phyloP scores from a whole-genome alignment of 306 rosid species.

The Geum urbanum region DNA sequence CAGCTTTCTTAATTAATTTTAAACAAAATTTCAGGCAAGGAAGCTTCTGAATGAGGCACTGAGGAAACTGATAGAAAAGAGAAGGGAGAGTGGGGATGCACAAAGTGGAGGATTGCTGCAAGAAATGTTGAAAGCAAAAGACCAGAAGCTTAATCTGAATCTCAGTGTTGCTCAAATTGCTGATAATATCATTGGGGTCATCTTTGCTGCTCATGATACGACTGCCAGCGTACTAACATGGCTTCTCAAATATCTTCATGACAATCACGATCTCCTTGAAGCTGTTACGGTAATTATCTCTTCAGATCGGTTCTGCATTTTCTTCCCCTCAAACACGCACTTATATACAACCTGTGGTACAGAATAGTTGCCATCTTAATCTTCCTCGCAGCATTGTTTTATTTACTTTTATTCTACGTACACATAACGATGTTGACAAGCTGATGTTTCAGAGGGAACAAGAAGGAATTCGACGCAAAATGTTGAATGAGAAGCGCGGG shows the following conservation, averaged over 20 bases:
- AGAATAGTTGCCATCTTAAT: not conserved
- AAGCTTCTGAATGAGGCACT: conserved; percentile 53
- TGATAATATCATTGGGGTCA: conserved; percentile 83
- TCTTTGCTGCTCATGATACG: conserved; percentile 93
- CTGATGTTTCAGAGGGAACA: conserved; percentile 61
- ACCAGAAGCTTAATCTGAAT: conserved; percentile 1
- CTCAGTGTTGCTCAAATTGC: conserved; percentile 70
- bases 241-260: conserved; percentile 74
- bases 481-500: conserved; percentile 41
- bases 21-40: conserved; percentile 55
- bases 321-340: not conserved
- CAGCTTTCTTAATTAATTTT: not conserved
- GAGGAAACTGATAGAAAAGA: conserved; percentile 50
- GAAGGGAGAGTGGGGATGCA: conserved; percentile 36
- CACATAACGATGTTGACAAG: not conserved
- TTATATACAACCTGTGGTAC: not conserved
- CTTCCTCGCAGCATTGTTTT: not conserved
- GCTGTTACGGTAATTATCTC: conserved; percentile 43
- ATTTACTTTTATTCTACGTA: not conserved
- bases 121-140: conserved; percentile 39
- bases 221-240: conserved; percentile 86
- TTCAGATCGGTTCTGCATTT: not conserved
- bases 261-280: conserved; percentile 49
- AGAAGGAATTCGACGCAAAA: conserved; percentile 44
- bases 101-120: conserved; percentile 55